Evolutionary conservation across 2,329 filamentous ascomycete species (phyloP), one percentile per base, ranked within the genome.

Genomic region (Cadophora sp.): DNA sequence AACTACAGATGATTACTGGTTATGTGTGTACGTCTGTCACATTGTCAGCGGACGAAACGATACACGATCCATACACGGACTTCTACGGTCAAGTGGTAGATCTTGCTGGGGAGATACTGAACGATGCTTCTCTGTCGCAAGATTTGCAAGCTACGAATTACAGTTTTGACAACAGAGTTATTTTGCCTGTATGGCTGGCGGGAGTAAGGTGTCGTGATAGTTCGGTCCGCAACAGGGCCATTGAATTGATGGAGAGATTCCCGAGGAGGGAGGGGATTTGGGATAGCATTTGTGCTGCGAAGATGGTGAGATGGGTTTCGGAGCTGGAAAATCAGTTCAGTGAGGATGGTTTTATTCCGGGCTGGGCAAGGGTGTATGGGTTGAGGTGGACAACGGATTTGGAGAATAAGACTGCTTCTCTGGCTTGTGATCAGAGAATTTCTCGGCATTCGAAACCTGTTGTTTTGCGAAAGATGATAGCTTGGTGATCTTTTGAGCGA

Each of bases 261-360:
- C 84, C 87, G 9, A 82, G 89, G n/a, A 62, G 62, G 24, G 89
- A 91, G 77, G 88, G 86, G 26, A 88, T 91, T 81, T 91, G 89
- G 88, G 88, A 91, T 62, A 66, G 58, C 26, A 16, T 65, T 3
- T 40, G 65, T 19, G 61, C 56, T 4, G 68, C 51, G 9, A 64
- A 60, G 22, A 46, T 69, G 37, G 64, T 61, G 2, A 26, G 34
- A 14, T 73, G 71, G 71, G 61, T 66, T 4, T 64, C 68, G 58
- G 19, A 40, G 22, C 14, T 71, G 16, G 71, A 71, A 46, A 56
- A 68, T 46, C 56, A 66, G 24, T 40, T 40, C 24, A 19, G 63
- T 11, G 56, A 65, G 12, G 14, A 46, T 2, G 56, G 65, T 5
- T 29, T 48, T 4, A 64, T 70, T 11, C 68, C 64, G 4, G 63